phyloP scores from a whole-genome alignment of 225 moss, liverwort and hornwort species.

The Marchantia polymorpha region DNA sequence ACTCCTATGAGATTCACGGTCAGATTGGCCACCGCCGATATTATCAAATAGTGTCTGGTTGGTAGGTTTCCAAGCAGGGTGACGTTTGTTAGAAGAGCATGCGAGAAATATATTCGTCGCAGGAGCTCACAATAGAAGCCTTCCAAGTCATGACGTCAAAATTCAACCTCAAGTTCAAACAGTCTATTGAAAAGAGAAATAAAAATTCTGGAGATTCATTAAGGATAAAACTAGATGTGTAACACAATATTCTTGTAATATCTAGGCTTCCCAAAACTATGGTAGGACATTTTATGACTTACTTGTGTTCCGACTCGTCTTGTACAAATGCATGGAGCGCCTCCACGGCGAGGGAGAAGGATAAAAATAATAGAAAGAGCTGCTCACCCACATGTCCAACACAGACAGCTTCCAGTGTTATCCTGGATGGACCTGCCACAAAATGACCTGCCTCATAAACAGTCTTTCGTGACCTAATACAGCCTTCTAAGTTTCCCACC shows the following conservation, averaged over 20 bases:
- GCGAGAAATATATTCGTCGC: neutral
- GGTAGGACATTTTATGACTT: conserved; percentile 16
- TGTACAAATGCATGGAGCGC: conserved; percentile 90
- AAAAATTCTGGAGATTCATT: neutral
- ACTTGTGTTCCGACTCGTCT: conserved; percentile 90
- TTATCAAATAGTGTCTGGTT: conserved; percentile 89
- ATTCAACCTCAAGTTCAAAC: neutral
- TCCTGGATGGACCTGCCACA: conserved; percentile 74
- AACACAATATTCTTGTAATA: neutral
- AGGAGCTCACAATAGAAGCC: neutral
- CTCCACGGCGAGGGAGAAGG: conserved; percentile 97
- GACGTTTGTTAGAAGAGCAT: neutral
- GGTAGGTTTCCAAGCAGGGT: conserved; percentile 25
- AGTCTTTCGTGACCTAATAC: conserved; percentile 20
- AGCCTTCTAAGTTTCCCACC: neutral
- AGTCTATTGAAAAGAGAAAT: neutral
- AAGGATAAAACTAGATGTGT: neutral
- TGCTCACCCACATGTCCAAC: conserved; percentile 63
- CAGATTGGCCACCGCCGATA: conserved; percentile 86
- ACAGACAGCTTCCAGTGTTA: conserved; percentile 70
- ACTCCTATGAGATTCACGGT: conserved; percentile 80
- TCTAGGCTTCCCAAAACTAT: neutral
- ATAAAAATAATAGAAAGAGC: conserved; percentile 92
- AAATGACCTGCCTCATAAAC: conserved; percentile 68
- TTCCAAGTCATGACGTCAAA: neutral